phyloP scores from a whole-genome alignment of 768 basidiomycete genomes.

The Suillus spraguei region DNA sequence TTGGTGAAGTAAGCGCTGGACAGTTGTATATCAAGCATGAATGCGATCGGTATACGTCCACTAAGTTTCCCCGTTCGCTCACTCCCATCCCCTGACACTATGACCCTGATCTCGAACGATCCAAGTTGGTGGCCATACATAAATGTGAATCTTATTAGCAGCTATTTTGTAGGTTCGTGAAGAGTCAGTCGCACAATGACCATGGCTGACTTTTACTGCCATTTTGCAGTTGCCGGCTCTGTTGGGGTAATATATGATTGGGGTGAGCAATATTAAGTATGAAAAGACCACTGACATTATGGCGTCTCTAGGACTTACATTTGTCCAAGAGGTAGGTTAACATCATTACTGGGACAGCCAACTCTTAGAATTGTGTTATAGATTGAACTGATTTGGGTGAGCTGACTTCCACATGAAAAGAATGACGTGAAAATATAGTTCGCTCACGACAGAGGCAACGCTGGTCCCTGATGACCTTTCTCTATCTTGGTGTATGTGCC shows the following conservation, averaged over 20 bases:
- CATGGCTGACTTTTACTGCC: background rate
- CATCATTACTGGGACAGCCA: background rate
- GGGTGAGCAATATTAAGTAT: background rate
- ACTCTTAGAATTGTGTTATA: background rate
- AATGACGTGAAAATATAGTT: background rate
- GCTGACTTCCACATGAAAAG: background rate
- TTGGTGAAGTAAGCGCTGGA: too few relatives aligned
- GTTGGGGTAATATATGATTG: too few relatives aligned
- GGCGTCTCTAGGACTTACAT: background rate
- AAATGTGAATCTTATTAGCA: accelerated
- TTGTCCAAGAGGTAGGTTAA: background rate
- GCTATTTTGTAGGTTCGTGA: background rate
- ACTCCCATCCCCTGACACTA: background rate
- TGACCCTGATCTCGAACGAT: background rate
- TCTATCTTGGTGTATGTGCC: background rate
- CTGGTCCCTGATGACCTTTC: background rate
- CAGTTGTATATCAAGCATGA: too few relatives aligned
- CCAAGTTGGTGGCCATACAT: background rate
- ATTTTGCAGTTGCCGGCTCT: background rate
- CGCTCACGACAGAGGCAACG: background rate
- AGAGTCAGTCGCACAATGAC: background rate
- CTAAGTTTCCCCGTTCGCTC: background rate
- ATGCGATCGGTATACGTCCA: too few relatives aligned
- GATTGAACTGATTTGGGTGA: background rate
- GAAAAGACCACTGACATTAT: background rate